Percentiles rank a stretch among this genome's conserved stretches.
Evolutionary conservation across 1,284 basidiomycete genomes (phyloP).

Genomic region (Apiotrichum gracile): DNA sequence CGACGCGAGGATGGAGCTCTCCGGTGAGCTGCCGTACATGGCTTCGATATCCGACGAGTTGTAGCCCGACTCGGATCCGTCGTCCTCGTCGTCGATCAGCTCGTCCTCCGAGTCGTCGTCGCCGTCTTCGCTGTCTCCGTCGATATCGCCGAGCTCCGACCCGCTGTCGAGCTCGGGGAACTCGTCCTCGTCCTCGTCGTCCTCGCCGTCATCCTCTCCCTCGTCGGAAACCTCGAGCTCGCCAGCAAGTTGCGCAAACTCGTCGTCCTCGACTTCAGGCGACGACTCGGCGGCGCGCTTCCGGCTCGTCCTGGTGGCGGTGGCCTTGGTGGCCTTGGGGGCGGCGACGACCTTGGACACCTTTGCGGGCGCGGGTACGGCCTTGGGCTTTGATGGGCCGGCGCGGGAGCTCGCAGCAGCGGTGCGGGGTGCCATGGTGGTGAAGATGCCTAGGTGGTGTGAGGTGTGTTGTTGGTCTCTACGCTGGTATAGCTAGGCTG

Average conservation of each 20-base stretch:
- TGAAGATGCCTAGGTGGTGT: neutral
- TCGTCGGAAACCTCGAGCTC: slow-evolving; percentile 24
- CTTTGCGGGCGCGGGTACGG: neutral
- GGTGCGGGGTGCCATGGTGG: slow-evolving; percentile 12
- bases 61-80: slow-evolving; percentile 45
- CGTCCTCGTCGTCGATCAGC: slow-evolving; percentile 39
- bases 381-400: neutral
- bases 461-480: neutral
- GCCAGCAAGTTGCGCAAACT: slow-evolving; percentile 29
- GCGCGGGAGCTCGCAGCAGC: slow-evolving; percentile 4
- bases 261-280: slow-evolving; percentile 15
- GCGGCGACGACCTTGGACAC: neutral
- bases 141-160: slow-evolving; percentile 44
- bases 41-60: slow-evolving; percentile 47
- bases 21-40: slow-evolving; percentile 30
- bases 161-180: slow-evolving; percentile 51
- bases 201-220: slow-evolving; percentile 25
- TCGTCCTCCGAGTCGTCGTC: slow-evolving; percentile 20
- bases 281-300: slow-evolving; percentile 11
- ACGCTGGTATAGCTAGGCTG: neutral
- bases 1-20: slow-evolving; percentile 11
- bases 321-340: neutral
- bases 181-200: slow-evolving; percentile 39
- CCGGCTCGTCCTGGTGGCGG: neutral
- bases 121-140: slow-evolving; percentile 39